Evolutionary conservation across 2,329 filamentous ascomycete species (phyloP), one percentile per base, ranked within the genome.

Genomic region (Exserohilum turcica): DNA sequence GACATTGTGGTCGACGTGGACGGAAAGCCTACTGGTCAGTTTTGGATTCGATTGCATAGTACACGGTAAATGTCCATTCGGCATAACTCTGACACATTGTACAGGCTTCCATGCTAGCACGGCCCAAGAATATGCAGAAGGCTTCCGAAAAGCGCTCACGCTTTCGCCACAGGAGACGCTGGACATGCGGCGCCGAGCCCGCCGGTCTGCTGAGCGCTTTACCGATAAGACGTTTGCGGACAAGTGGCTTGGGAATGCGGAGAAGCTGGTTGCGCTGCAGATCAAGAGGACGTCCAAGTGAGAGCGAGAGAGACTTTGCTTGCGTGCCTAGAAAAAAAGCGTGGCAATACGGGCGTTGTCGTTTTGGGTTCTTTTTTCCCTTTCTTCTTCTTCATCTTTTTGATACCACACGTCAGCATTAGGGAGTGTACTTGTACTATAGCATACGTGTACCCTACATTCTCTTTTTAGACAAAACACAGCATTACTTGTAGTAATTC

Each of bases 1-100:
- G 94, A 99, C 71, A 99, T 99, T 62, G 93, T 97, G 13, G 84
- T 91, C 8, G 82, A 89, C 9, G 79, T 94, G 31, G 87, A 94
- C 59, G 91, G 90, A 3, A 78, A 88, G 60, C 86, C 88, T 9
- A 97, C 90, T 28, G 89, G 89, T 91, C 75, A 70, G 60, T 48
- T 13, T 15, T 6, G 24, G 18, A 9, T n/a, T n/a, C 15, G 16
- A 24, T 24, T 4, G 7, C 21, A 24, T 24, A n/a, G n/a, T n/a
- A n/a, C n/a, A n/a, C 7, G 21, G 21, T 24, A 4, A 24, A 7
- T 24, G n/a, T 24, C 21, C 21, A 5, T 24, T 24, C 21, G 21
- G 21, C 7, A 24, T 24, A 24, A 24, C 21, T 24, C 12, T 42
- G 15, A 13, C n/a, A 10, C 8, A 9, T 27, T 12, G 21, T 28